Evolutionary conservation across 441 rosid species (phyloP), one percentile per base, ranked within the genome.

Genomic region (Gossypium trilobum): DNA sequence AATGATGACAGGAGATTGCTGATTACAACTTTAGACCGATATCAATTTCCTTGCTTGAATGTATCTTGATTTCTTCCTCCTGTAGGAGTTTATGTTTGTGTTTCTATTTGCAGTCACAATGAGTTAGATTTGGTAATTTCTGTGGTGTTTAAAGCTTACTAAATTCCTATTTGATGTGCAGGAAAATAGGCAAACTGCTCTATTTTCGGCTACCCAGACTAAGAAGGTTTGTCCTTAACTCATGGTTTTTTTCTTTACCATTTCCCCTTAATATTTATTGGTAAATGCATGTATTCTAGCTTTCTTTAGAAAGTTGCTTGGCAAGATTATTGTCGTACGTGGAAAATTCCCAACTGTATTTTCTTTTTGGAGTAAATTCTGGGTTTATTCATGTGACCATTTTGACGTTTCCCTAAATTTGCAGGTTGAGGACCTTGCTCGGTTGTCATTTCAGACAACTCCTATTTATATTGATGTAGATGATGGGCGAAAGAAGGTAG

Each of bases 191-290:
- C 99, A 92, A 88, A 92, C 99, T 2, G 96, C 99, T 48, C 78
- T 95, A 57, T 95, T 95, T 84, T 95, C 99, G 52, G 98, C 98
- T 59, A 95, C 99, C 33, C 98, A 95, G 76, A 92, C 98, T 13
- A 85, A 86, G 65, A 88, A 95, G 99, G 99, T 95, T 63, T 57
- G 82, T 80, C 29, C 52, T 65, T 55, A 39, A 11, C 16, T 16
- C 39, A 3, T 20, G 0, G 5, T 27, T 27, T 27, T 27, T 31
- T 31, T 60, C 19, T 27, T 3, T 1, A 16, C 14, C 16, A 14
- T 14, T 71, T n/a, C 0, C n/a, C 22, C 11, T 56, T 33, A 10
- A 23, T n/a, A 48, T 70, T 71, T 57, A 14, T 58, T 25, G 20
- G 19, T 66, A n/a, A 46, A 13, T 11, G 3, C 36, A 25, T 48